phyloP scores from a whole-genome alignment of 106 monocot species.

The Acanthochlamys bracteata region DNA sequence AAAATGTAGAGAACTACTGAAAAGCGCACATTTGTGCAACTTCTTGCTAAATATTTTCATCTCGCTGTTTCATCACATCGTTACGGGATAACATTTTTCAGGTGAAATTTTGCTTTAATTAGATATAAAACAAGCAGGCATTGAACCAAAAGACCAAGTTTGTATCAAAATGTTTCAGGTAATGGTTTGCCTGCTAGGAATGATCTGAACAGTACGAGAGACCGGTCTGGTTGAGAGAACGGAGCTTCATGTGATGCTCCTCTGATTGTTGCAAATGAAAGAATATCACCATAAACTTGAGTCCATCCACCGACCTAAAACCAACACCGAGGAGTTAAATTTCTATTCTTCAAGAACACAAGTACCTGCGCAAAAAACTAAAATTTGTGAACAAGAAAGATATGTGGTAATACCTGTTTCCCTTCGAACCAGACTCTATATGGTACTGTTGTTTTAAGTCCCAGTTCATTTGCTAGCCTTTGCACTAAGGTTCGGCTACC shows the following conservation, averaged over 20 bases:
- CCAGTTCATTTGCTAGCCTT: conserved; percentile 63
- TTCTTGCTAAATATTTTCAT: too few species aligned
- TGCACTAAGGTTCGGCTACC: conserved; percentile 78
- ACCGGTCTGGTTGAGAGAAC: conserved; percentile 94
- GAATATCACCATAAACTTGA: conserved; percentile 72
- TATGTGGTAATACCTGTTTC: conserved; percentile 60
- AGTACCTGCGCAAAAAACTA: not conserved
- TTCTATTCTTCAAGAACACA: not conserved
- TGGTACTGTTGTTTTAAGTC: conserved; percentile 71
- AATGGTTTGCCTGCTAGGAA: conserved; percentile 66
- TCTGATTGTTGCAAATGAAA: conserved; percentile 90
- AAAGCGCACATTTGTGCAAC: too few species aligned
- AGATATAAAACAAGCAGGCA: too few species aligned
- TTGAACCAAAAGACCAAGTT: too few species aligned
- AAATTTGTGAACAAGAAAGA: not conserved
- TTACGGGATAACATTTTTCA: too few species aligned
- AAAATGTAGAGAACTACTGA: too few species aligned
- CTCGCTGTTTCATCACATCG: too few species aligned
- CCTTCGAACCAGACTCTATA: conserved; percentile 97
- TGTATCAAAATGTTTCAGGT: conserved; percentile 60
- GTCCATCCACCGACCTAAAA: conserved; percentile 96
- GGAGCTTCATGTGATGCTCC: conserved; percentile 98
- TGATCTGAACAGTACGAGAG: conserved; percentile 69
- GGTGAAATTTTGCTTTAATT: too few species aligned
- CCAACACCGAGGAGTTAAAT: not conserved